These are phyloP conservation scores for Saccharum spontaneum DNA, from an alignment of 176 grass and related monocot species.

Conservation along the genomic window DNA sequence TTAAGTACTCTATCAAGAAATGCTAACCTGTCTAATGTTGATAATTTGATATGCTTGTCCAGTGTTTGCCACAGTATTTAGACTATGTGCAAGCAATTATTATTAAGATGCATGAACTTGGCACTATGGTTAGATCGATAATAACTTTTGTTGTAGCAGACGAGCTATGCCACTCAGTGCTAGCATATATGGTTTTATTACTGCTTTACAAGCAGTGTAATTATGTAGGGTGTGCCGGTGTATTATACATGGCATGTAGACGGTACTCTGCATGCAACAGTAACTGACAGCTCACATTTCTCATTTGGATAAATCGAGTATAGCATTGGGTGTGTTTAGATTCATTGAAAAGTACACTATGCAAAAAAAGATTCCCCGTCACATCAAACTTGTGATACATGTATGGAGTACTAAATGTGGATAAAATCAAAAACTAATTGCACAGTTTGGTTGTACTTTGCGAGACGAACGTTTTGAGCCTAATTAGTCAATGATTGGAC, in stretches of 20 bases:
- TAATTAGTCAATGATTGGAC: too few relatives aligned
- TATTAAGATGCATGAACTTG: neutral
- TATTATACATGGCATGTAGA: neutral
- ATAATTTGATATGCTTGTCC: neutral
- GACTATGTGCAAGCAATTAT: neutral
- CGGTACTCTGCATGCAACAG: neutral
- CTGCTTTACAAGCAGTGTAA: neutral
- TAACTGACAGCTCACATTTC: slow-evolving; percentile 8
- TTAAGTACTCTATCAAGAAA: neutral
- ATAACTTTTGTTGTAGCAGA: neutral
- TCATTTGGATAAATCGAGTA: neutral
- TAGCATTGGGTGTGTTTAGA: too few relatives aligned
- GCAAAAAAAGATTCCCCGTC: too few relatives aligned
- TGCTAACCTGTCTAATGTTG: neutral
- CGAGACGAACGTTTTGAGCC: too few relatives aligned
- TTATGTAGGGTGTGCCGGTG: neutral
- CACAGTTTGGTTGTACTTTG: too few relatives aligned
- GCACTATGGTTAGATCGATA: neutral
- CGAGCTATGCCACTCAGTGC: neutral
- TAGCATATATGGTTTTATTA: neutral
- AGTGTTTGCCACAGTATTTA: neutral
- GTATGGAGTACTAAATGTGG: too few relatives aligned
- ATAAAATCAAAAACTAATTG: too few relatives aligned
- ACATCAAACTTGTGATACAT: too few relatives aligned
- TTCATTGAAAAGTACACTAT: too few relatives aligned